Evolutionary conservation across 202 grass and related monocot species (phyloP).

Genomic region (Hordeum pubiflorum): DNA sequence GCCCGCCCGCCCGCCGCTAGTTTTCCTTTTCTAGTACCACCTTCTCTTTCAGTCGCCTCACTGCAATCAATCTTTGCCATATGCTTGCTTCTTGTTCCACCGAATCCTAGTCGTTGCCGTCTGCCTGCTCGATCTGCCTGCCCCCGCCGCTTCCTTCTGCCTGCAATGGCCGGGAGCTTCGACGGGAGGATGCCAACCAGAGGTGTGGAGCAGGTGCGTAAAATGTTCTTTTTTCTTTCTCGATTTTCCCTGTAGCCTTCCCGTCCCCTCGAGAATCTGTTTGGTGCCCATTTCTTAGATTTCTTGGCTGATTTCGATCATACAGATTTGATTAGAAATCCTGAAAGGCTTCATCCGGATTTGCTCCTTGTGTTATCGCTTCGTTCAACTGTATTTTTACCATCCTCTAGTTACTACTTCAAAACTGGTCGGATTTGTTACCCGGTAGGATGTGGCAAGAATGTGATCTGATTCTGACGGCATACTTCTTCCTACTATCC

Average conservation of each 20-base stretch:
- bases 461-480: background rate
- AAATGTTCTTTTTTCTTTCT: too few relatives aligned
- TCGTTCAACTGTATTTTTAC: background rate
- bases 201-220: constrained; percentile 49
- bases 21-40: background rate
- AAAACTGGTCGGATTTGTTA: background rate
- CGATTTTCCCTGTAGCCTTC: background rate
- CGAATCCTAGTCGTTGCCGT: background rate
- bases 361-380: too few relatives aligned
- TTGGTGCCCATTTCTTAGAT: background rate
- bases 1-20: too few relatives aligned
- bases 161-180: constrained; percentile 39
- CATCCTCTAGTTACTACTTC: too few relatives aligned
- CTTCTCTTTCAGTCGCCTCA: constrained; percentile 13
- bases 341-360: too few relatives aligned
- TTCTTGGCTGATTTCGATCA: background rate
- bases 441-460: background rate
- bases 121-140: background rate
- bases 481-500: background rate
- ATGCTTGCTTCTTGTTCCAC: background rate
- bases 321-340: background rate
- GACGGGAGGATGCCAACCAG: constrained; percentile 41
- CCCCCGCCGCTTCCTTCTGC: background rate
- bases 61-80: constrained; percentile 2
- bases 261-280: background rate